Evolutionary conservation across 1,139 yeast genomes (phyloP).

Genomic region (Geotrichum reessii): DNA sequence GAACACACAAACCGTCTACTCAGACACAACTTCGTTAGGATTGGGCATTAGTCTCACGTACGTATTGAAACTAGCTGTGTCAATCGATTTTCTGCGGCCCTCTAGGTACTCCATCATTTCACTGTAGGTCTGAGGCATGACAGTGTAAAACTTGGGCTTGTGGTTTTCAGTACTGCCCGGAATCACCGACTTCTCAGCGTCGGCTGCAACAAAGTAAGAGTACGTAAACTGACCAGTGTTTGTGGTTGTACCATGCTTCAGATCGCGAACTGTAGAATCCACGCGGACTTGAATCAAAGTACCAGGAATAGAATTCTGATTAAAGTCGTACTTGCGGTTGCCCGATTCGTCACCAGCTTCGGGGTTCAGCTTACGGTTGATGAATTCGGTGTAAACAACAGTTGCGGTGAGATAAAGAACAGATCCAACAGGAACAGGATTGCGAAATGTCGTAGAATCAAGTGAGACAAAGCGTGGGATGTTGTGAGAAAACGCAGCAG

Average conservation of each 20-base stretch:
- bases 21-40: slow-evolving; percentile 16
- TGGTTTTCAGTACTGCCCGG: slow-evolving; percentile 36
- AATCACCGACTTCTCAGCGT: slow-evolving; percentile 16
- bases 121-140: slow-evolving; percentile 78
- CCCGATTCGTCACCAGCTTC: slow-evolving; percentile 15
- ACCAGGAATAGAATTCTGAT: slow-evolving; percentile 55
- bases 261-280: slow-evolving; percentile 66
- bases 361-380: slow-evolving; percentile 22
- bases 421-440: slow-evolving; percentile 93
- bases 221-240: slow-evolving; percentile 84
- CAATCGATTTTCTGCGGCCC: slow-evolving; percentile 83
- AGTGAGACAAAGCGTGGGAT: slow-evolving; percentile 84
- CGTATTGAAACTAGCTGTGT: slow-evolving; percentile 55
- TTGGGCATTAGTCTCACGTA: slow-evolving; percentile 12
- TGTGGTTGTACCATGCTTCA: slow-evolving; percentile 55
- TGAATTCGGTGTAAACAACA: slow-evolving; percentile 62
- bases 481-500: slow-evolving; percentile 79
- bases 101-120: slow-evolving; percentile 91
- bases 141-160: slow-evolving; percentile 51
- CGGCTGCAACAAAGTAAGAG: slow-evolving; percentile 73
- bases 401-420: slow-evolving; percentile 76
- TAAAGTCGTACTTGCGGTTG: slow-evolving; percentile 12
- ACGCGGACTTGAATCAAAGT: slow-evolving; percentile 85
- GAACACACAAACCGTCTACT: slow-evolving; percentile 5
- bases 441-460: slow-evolving; percentile 84